Base-by-base conservation (phyloP, 306 rosid genomes). In the Begonia peltatifolia region DNA sequence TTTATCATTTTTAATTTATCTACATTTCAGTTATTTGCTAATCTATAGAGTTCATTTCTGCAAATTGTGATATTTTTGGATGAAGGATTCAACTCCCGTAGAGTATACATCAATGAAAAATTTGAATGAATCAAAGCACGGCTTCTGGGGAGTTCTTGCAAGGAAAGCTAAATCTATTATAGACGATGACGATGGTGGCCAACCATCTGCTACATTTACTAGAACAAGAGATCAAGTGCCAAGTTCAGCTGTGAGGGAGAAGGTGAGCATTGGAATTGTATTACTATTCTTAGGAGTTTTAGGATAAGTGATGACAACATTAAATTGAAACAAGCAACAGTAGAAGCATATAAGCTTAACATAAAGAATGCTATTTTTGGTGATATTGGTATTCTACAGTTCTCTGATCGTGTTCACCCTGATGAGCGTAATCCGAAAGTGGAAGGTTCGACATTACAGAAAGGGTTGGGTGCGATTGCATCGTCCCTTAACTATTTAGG, bases 131-230 rank as follows among this genome's bases (percentile, higher is more conserved):
- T 60, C 95, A 65, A 90, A 90, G 52, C 77, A 74, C 64, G 94
- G 97, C 47, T 83, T 90, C 68, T 90, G 97, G 97, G 87, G 95
- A 66, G 76, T 35, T 58, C 68, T 90, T 47, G 94, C 95, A 52
- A 78, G 95, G 73, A 90, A 90, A 65, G 95, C 97, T 50, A 90
- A 85, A 60, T 77, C 94, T 23, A 72, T 90, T 64, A 60, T 90
- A 18, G 97, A 85, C 41, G 97, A 90, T 43, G 93, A 82, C 52
- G 66, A 60, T 68, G 72, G 14, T 7, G 63, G 72, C 58, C 77
- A 11, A 62, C 65, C 69, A 57, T 61, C 75, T 57, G 76, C 76
- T 59, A 46, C 62, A 41, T 72, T 81, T 30, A 77, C 58, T 54
- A 70, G 66, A 25, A 52, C 55, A 55, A 62, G 67, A 68, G 75